These are phyloP conservation scores for Serendipita indica DNA, from an alignment of 768 basidiomycete genomes.

Conservation along the genomic window DNA sequence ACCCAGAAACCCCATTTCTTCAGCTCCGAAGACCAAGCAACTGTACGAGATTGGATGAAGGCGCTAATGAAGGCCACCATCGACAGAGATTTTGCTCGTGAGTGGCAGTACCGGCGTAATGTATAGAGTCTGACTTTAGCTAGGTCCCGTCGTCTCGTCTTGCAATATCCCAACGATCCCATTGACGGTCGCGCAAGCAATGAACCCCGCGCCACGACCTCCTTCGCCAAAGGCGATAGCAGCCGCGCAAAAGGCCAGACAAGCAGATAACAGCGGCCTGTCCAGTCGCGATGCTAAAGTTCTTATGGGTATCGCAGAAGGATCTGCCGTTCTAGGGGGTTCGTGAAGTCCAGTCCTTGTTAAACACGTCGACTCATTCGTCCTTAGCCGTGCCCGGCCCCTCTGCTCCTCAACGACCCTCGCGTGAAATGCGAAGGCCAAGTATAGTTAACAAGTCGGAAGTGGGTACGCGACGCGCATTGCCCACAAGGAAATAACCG, in stretches of 20 bases:
- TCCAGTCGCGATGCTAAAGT: slow-evolving; percentile 67
- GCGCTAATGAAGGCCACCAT: slow-evolving; percentile 99
- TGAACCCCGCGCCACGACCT: slow-evolving; percentile 91
- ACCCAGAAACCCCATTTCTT: slow-evolving; percentile 79
- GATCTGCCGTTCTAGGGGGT: slow-evolving; percentile 32
- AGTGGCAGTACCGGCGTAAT: no score
- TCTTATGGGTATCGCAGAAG: slow-evolving; percentile 32
- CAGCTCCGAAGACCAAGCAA: slow-evolving; percentile 72
- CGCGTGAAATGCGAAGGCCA: slow-evolving; percentile 43
- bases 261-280: slow-evolving; percentile 73
- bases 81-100: slow-evolving; percentile 80
- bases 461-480: neutral
- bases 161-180: slow-evolving; percentile 96
- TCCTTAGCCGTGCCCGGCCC: neutral
- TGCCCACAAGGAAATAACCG: no score
- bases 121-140: neutral
- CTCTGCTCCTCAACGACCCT: slow-evolving; percentile 46
- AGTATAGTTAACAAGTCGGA: slow-evolving; percentile 14
- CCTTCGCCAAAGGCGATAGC: slow-evolving; percentile 81
- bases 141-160: slow-evolving; percentile 89
- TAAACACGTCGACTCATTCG: slow-evolving; percentile 22
- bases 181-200: slow-evolving; percentile 82
- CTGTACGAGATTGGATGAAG: slow-evolving; percentile 98
- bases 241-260: slow-evolving; percentile 75
- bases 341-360: slow-evolving; percentile 42